Evolutionary conservation across 179 eudicot genomes (phyloP).

Genomic region (Sideroxylon spinosum): DNA sequence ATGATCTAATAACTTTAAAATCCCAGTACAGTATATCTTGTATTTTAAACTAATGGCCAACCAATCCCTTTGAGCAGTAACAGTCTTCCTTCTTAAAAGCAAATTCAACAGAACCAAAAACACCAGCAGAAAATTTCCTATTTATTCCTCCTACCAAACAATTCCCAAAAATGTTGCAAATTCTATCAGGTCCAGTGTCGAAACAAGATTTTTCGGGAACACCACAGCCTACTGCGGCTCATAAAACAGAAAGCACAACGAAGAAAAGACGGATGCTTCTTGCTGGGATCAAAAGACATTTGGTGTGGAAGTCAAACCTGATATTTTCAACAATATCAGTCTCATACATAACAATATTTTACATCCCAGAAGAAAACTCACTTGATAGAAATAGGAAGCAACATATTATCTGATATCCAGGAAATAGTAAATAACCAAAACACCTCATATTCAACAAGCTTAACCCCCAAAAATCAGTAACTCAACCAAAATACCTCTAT

Average conservation of each 20-base stretch:
- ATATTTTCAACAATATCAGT: conserved; percentile 16
- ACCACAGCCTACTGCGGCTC: conserved; percentile 51
- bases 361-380: not conserved
- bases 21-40: not conserved
- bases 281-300: conserved; percentile 60
- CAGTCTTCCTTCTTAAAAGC: not conserved
- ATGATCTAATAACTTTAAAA: not conserved
- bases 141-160: not conserved
- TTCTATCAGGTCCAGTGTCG: conserved; percentile 40
- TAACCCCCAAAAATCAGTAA: too few relatives aligned
- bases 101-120: conserved; percentile 10
- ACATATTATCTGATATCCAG: not conserved
- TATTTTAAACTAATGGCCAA: not conserved
- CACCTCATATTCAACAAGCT: too few relatives aligned
- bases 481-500: too few relatives aligned
- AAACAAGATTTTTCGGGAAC: conserved; percentile 27
- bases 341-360: not conserved
- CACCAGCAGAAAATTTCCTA: not conserved
- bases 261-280: conserved; percentile 40
- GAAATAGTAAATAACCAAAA: too few relatives aligned
- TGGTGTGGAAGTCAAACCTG: conserved; percentile 32
- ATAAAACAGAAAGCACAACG: conserved; percentile 42
- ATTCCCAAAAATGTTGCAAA: not conserved
- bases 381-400: not conserved
- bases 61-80: not conserved